These are phyloP conservation scores for Porogramme epimiltina DNA, from an alignment of 1,284 basidiomycete species.

Conservation along the genomic window DNA sequence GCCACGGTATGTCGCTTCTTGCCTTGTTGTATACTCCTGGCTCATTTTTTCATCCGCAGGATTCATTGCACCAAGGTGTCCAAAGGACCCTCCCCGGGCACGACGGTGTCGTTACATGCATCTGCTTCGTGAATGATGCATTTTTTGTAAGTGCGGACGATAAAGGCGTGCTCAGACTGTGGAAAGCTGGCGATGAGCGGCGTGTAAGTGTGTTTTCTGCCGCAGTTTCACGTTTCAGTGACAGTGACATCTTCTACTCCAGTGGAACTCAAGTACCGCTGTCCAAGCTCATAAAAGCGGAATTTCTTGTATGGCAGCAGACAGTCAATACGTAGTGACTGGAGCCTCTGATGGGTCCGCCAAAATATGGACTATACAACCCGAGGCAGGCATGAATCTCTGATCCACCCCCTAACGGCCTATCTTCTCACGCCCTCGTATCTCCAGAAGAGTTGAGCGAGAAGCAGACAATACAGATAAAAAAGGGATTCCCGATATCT, in stretches of 20 bases:
- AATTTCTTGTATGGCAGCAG: constrained; percentile 65
- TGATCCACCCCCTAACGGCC: not conserved
- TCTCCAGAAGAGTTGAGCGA: constrained; percentile 45
- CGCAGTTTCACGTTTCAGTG: not conserved
- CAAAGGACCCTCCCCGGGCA: constrained; percentile 76
- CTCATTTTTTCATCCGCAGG: constrained; percentile 35
- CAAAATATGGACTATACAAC: constrained; percentile 64
- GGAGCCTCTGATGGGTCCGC: constrained; percentile 81
- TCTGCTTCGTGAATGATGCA: constrained; percentile 59
- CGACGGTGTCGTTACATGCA: constrained; percentile 72
- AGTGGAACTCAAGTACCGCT: constrained; percentile 56
- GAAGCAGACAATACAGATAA: constrained; percentile 62
- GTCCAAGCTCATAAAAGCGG: constrained; percentile 66
- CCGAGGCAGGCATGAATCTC: constrained; percentile 33
- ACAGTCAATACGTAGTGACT: constrained; percentile 57
- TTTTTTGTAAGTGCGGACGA: constrained; percentile 75
- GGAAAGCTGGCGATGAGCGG: constrained; percentile 40
- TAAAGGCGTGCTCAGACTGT: constrained; percentile 59
- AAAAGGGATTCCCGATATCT: constrained; percentile 77
- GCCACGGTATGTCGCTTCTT: constrained; percentile 43
- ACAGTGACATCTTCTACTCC: constrained; percentile 19
- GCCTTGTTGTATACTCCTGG: not conserved
- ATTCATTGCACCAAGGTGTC: constrained; percentile 55
- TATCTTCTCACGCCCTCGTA: not conserved
- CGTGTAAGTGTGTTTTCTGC: too few relatives aligned